Conservation (phyloP, 2,329 filamentous ascomycete genomes). For the Metarhizium album region DNA sequence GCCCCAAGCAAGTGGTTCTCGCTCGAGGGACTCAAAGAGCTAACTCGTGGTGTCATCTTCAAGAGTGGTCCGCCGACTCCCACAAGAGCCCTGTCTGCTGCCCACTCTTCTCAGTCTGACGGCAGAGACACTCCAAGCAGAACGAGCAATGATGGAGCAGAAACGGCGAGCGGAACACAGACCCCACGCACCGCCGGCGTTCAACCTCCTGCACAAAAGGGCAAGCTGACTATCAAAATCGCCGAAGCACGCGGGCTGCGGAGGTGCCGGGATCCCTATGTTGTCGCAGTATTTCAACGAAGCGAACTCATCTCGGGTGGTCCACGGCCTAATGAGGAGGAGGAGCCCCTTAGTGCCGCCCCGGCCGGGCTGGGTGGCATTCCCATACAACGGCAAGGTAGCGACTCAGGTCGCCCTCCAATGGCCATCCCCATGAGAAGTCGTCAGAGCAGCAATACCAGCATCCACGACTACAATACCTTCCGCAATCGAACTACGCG, state of each 20-base stretch:
- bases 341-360: slow-evolving; percentile 36
- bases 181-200: slow-evolving; percentile 43
- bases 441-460: slow-evolving; percentile 92
- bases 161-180: slow-evolving; percentile 37
- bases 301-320: slow-evolving; percentile 92
- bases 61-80: slow-evolving; percentile 93
- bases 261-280: slow-evolving; percentile 80
- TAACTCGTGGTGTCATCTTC: slow-evolving; percentile 64
- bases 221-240: slow-evolving; percentile 84
- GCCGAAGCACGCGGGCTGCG: slow-evolving; percentile 73
- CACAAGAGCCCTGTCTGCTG: slow-evolving; percentile 69
- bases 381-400: slow-evolving; percentile 59
- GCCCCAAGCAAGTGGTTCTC: slow-evolving; percentile 46
- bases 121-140: slow-evolving; percentile 28
- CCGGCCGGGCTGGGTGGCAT: slow-evolving; percentile 44
- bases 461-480: slow-evolving; percentile 54
- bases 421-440: slow-evolving; percentile 97
- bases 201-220: slow-evolving; percentile 63
- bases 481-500: slow-evolving; percentile 48
- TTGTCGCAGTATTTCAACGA: slow-evolving; percentile 92
- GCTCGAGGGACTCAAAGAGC: slow-evolving; percentile 65
- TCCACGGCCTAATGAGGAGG: slow-evolving; percentile 54
- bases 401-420: slow-evolving; percentile 66
- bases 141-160: slow-evolving; percentile 30
- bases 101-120: slow-evolving; percentile 41